Evolutionary conservation across 495 filamentous ascomycete species (phyloP), one percentile per base, ranked within the genome.

Genomic region (Aspergillus taichungensis): DNA sequence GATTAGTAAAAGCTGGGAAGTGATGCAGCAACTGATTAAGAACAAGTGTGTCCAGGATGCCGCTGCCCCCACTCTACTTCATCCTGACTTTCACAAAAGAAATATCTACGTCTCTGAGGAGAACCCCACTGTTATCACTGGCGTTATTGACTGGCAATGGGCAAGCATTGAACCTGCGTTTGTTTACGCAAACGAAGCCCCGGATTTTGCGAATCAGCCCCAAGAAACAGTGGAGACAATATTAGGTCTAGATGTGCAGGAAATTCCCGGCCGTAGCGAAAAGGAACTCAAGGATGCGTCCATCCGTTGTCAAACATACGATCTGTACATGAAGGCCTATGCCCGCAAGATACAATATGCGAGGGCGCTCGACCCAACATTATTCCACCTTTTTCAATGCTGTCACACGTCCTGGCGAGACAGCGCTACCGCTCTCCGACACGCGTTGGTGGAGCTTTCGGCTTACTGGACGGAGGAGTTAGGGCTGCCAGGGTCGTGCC

Each of bases 71-170:
- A 52, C 52, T 37, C 40, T 72, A 7, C 43, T 67, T 32, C 64
- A 72, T 43, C 51, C 59, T 2, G 67, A 73, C 46, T 52, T 72
- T 9, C 55, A 71, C 41, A 68, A 63, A 48, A 50, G 67, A 43
- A 71, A 73, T 34, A 71, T 73, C 38, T 71, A 58, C 41, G 61
- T 74, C 35, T 69, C 63, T 31, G 51, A 54, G 13, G 47, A 62
- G 3, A 66, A 71, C 9, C 69, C 62, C 36, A 62, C 65, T 8
- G 9, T 59, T 8, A 57, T 74, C n/a, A 66, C 62, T 3, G 52
- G 56, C 28, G 43, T 73, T 0, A 61, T 73, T 30, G 68, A 72
- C 42, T 69, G 67, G 68, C 60, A 72, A 53, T 59, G 54, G 18
- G 45, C 62, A 6, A 63, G 58, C 36, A 61, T 71, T 40, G 57